These are phyloP conservation scores for Rhodocollybia butyracea DNA, from an alignment of 768 basidiomycete genomes.

Conservation along the genomic window DNA sequence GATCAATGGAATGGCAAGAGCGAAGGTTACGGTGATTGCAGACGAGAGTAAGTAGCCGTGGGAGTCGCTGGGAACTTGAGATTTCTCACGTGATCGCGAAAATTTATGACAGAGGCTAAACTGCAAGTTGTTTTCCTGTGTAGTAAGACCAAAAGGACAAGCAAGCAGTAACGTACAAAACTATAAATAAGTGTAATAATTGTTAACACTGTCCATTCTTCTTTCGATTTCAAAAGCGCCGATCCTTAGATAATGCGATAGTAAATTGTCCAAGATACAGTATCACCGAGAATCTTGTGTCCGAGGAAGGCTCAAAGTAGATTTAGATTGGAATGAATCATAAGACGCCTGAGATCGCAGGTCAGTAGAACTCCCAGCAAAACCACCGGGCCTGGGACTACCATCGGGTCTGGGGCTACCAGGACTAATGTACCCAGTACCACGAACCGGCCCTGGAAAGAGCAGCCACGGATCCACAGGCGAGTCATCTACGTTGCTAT, in stretches of 20 bases:
- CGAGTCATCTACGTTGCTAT: not conserved
- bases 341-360: not conserved
- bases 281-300: no score
- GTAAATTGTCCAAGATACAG: no score
- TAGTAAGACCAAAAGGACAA: not conserved
- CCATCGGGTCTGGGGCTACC: not conserved
- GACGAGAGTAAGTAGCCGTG: no score
- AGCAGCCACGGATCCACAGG: slow-evolving; percentile 7
- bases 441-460: slow-evolving; percentile 21
- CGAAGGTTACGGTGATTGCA: no score
- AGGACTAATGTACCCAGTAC: slow-evolving; percentile 11
- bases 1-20: no score
- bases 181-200: not conserved
- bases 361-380: not conserved
- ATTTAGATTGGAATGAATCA: not conserved
- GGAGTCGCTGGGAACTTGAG: no score
- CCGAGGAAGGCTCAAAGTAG: no score
- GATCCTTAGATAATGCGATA: not conserved
- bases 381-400: not conserved
- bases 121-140: no score
- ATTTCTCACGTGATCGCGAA: no score
- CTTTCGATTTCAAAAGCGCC: not conserved
- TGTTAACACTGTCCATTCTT: not conserved
- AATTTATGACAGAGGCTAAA: no score
- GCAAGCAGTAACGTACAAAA: not conserved